Base-by-base conservation (phyloP, 257 asterid species). In the Salvia miltiorrhiza region DNA sequence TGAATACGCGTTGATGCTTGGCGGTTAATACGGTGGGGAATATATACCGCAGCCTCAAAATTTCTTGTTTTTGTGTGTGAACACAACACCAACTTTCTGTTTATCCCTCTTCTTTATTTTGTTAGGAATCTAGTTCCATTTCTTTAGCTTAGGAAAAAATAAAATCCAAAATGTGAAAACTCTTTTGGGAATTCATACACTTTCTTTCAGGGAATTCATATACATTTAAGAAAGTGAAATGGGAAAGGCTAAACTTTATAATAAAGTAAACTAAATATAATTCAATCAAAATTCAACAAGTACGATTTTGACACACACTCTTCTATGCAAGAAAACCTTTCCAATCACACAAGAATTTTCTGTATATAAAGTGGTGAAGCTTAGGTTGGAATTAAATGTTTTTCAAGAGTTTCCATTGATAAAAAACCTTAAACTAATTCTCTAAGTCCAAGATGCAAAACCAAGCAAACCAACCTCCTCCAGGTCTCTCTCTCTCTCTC, bases 401-500 rank as follows among this genome's bases (percentile, higher is more conserved):
- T 37, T 37, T 37, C 12, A 9, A 1, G 43, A 37, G 3, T 37
- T 37, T 2, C 43, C 43, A 37, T 37, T 37, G 43, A 35, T n/a
- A n/a, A 6, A 35, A 21, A 67, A 24, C 74, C 48, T 47, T 57
- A 19, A 60, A 24, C 52, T 39, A 39, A 47, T 57, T 60, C 37
- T 47, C 23, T 24, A 47, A 16, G 4, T 53, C 65, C 81, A 74
- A 60, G 6, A 86, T 86, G 93, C 85, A 79, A 21, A 77, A 45
- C 64, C 78, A 73, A 76, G 66, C 67, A 56, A 73, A 23, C 72
- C 85, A 79, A 65, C 78, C 82, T 26, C 87, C 95, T 53, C 65
- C 81, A 76, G 91, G 94, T 77, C 16, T 60, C 43, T 64, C 61
- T 69, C 44, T 45, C 56, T 47, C 60, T 47, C 60, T 58, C 73